Percentiles rank a stretch among this genome's conserved stretches.
Conservation (phyloP, 768 basidiomycete species). For the Trametes coccinea region DNA sequence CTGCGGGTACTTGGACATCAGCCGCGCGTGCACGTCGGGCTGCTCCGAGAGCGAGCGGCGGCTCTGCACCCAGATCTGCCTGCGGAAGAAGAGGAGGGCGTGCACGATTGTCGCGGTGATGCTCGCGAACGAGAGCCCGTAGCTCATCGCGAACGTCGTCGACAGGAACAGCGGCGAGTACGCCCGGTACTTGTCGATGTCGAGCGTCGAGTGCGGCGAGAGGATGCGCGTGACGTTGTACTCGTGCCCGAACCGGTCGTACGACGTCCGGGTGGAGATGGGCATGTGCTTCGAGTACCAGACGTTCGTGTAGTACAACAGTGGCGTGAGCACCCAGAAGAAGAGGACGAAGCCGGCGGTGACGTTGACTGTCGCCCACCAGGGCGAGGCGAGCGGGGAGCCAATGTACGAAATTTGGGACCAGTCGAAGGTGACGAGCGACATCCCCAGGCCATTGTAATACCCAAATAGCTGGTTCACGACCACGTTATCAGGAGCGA, state of each 20-base stretch:
- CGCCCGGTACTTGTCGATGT: constrained; percentile 40
- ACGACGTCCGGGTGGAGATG: constrained; percentile 36
- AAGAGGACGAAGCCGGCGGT: constrained; percentile 62
- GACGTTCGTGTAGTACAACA: constrained; percentile 68
- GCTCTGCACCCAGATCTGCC: constrained; percentile 73
- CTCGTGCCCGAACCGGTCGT: constrained; percentile 42
- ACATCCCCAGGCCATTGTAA: constrained; percentile 47
- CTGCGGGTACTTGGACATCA: constrained; percentile 76
- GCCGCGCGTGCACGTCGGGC: constrained; percentile 80
- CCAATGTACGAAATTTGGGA: constrained; percentile 66
- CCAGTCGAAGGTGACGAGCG: constrained; percentile 82
- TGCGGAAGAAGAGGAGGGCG: constrained; percentile 71
- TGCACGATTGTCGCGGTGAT: constrained; percentile 78
- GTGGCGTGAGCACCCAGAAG: constrained; percentile 66
- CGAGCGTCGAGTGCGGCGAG: constrained; percentile 36
- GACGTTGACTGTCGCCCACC: constrained; percentile 81
- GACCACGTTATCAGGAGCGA: constrained; percentile 63
- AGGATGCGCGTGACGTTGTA: constrained; percentile 48
- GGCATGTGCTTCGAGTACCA: constrained; percentile 74
- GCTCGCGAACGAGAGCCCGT: constrained; percentile 78
- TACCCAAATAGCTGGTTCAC: constrained; percentile 81
- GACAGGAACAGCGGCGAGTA: constrained; percentile 52
- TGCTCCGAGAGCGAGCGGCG: constrained; percentile 74
- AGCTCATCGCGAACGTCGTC: constrained; percentile 73
- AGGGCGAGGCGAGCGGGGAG: constrained; percentile 75